Conservation (phyloP, 495 filamentous ascomycete species). For the Penicillium tannophilum region DNA sequence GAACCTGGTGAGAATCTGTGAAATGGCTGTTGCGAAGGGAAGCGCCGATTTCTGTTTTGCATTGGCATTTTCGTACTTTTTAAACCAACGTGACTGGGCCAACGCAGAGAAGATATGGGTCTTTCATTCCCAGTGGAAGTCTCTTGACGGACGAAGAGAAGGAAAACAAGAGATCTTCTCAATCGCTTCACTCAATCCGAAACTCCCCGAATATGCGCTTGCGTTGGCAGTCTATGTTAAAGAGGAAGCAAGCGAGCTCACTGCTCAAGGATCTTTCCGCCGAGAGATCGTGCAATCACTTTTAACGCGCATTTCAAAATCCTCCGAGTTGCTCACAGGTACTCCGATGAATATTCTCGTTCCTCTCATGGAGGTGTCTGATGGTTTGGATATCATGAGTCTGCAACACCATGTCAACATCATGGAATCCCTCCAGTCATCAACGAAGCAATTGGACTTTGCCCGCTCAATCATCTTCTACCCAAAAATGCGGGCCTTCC, state of each 20-base stretch:
- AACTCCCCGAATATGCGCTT: neutral
- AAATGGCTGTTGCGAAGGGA: constrained; percentile 30
- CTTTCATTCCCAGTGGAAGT: neutral
- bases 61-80: constrained; percentile 33
- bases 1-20: constrained; percentile 33
- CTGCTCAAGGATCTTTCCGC: constrained; percentile 1
- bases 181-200: neutral
- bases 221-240: neutral
- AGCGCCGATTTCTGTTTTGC: constrained; percentile 22
- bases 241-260: neutral
- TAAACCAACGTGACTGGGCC: constrained; percentile 42
- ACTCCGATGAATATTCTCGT: constrained; percentile 32
- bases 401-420: constrained; percentile 29
- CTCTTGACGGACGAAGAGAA: neutral
- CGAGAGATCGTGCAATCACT: constrained; percentile 25
- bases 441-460: constrained; percentile 25
- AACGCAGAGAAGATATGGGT: constrained; percentile 13
- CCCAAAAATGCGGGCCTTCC: constrained; percentile 41
- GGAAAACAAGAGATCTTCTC: neutral
- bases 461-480: constrained; percentile 40
- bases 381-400: constrained; percentile 25
- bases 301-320: constrained; percentile 24
- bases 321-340: constrained; percentile 20
- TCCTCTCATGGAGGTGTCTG: constrained; percentile 29
- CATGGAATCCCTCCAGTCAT: constrained; percentile 31